Conservation (phyloP, 176 grass and related monocot species). For the Zoysia japonica region DNA sequence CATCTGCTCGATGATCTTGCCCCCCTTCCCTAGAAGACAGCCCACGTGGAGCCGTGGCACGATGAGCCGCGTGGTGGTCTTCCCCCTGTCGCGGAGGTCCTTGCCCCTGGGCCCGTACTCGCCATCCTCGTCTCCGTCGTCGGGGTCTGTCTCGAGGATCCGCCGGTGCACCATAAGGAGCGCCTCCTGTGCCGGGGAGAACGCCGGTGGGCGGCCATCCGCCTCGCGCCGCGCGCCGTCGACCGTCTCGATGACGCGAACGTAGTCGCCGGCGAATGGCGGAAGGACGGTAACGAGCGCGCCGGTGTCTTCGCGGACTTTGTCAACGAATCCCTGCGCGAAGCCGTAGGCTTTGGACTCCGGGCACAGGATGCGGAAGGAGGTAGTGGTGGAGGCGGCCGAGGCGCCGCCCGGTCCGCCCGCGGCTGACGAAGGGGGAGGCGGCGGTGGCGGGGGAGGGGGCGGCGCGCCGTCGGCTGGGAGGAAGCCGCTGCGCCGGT, state of each 20-base stretch:
- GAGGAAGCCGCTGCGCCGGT: conserved; percentile 52
- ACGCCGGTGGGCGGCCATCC: conserved; percentile 72
- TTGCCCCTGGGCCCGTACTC: conserved; percentile 58
- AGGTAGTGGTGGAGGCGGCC: conserved; percentile 60
- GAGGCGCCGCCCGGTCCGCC: conserved; percentile 15
- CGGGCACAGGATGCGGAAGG: conserved; percentile 90
- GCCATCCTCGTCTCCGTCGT: conserved; percentile 57
- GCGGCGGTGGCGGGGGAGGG: conserved; percentile 42
- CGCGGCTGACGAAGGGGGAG: neutral
- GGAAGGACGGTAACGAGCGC: conserved; percentile 78
- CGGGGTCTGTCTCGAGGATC: conserved; percentile 77
- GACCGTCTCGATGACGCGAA: conserved; percentile 73
- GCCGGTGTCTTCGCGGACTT: conserved; percentile 66
- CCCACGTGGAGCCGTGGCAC: conserved; percentile 82
- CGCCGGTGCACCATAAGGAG: conserved; percentile 73
- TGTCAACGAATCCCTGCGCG: conserved; percentile 44
- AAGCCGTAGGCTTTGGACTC: conserved; percentile 74
- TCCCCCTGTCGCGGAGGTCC: conserved; percentile 62
- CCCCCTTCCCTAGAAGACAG: conserved; percentile 85
- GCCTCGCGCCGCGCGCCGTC: conserved; percentile 59
- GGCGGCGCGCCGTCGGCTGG: conserved; percentile 40
- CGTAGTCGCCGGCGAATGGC: conserved; percentile 60
- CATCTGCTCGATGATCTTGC: conserved; percentile 99
- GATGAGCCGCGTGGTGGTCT: conserved; percentile 73
- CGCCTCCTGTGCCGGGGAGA: conserved; percentile 91